Percentiles rank a stretch among this genome's conserved stretches.
Conservation (phyloP, 1,139 yeast genomes). For the Lodderomyces orthopsilosis region DNA sequence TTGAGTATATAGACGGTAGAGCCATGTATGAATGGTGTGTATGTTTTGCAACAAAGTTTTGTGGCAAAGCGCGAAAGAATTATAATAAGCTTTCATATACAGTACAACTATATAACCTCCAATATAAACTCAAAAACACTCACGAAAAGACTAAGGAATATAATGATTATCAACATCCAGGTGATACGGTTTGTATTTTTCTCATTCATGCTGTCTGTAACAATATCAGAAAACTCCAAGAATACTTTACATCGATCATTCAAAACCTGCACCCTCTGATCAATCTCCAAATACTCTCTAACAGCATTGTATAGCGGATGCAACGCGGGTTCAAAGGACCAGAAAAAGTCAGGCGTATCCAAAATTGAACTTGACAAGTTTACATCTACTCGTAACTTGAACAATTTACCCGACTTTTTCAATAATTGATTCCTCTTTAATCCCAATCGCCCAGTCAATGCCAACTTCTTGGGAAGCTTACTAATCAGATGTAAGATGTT, state of each 20-base stretch:
- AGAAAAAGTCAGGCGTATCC: slow-evolving; percentile 94
- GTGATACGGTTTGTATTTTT: slow-evolving; percentile 88
- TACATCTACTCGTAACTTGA: slow-evolving; percentile 89
- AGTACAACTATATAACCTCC: slow-evolving; percentile 25
- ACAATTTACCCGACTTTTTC: slow-evolving; percentile 84
- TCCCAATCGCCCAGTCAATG: slow-evolving; percentile 85
- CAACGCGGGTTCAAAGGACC: slow-evolving; percentile 94
- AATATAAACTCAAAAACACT: slow-evolving; percentile 44
- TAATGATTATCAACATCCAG: slow-evolving; percentile 82
- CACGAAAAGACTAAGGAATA: slow-evolving; percentile 74
- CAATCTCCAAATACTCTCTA: slow-evolving; percentile 89
- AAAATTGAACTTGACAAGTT: slow-evolving; percentile 85
- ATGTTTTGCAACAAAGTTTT: neutral
- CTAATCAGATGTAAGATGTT: slow-evolving; percentile 80
- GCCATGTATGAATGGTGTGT: slow-evolving; percentile 11
- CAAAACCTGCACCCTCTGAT: slow-evolving; percentile 87
- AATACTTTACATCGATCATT: slow-evolving; percentile 94
- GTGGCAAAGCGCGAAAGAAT: no score
- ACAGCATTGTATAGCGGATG: slow-evolving; percentile 90
- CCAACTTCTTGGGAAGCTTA: slow-evolving; percentile 82
- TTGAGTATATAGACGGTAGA: slow-evolving; percentile 48
- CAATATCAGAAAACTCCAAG: slow-evolving; percentile 86
- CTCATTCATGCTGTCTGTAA: slow-evolving; percentile 93
- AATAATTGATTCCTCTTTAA: slow-evolving; percentile 73
- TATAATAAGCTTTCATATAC: no score